Percentiles rank a stretch among this genome's conserved stretches.
Conservation (phyloP, 345 rosid genomes). For the Anacardium occidentale region DNA sequence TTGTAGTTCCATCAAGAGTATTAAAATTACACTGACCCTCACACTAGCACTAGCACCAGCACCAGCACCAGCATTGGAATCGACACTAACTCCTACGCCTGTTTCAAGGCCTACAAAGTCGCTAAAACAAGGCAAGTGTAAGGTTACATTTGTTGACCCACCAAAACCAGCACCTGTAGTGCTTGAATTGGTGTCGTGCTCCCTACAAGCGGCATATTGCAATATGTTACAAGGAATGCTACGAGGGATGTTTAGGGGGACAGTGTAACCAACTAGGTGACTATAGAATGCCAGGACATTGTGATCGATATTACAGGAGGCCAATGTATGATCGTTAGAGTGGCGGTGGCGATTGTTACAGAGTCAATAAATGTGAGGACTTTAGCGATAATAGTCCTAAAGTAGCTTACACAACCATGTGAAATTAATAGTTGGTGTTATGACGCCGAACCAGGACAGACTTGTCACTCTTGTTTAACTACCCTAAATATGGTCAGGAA, state of each 20-base stretch:
- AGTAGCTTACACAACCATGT: too few relatives aligned
- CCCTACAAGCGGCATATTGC: not conserved
- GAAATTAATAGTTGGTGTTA: too few relatives aligned
- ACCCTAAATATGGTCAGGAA: too few relatives aligned
- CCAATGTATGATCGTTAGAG: conserved; percentile 65
- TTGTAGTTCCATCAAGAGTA: conserved; percentile 50
- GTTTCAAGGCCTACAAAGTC: not conserved
- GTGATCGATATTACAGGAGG: conserved; percentile 37
- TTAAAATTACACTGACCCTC: conserved; percentile 38
- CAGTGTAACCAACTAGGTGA: not conserved
- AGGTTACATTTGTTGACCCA: conserved; percentile 1
- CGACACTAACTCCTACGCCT: not conserved
- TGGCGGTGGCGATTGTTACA: too few relatives aligned
- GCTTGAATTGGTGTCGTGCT: conserved; percentile 13
- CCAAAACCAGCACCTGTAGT: not conserved
- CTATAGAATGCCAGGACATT: conserved; percentile 20
- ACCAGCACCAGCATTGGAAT: too few relatives aligned
- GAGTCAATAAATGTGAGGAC: too few relatives aligned
- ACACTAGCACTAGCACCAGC: too few relatives aligned
- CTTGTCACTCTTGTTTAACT: too few relatives aligned
- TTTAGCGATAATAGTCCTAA: too few relatives aligned
- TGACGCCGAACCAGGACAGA: too few relatives aligned
- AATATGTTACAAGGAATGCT: not conserved
- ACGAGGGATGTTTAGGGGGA: not conserved
- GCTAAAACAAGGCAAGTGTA: conserved; percentile 15